phyloP scores from a whole-genome alignment of 495 filamentous ascomycete species.

The Thozetella sp. region DNA sequence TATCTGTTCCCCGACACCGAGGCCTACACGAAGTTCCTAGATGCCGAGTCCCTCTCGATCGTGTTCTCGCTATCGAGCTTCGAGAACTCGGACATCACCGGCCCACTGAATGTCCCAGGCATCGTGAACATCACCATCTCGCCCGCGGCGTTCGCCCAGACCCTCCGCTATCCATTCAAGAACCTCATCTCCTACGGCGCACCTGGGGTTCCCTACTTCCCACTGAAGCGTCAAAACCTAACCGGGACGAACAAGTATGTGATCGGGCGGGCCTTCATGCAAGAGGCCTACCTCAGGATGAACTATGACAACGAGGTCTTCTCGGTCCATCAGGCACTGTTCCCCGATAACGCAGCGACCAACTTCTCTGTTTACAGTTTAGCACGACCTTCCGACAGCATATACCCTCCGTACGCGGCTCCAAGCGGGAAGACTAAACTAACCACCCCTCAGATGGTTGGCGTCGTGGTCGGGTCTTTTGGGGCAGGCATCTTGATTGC shows the following conservation, averaged over 20 bases:
- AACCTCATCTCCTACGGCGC: constrained; percentile 44
- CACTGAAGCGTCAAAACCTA: constrained; percentile 46
- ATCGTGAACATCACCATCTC: constrained; percentile 65
- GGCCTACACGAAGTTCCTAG: constrained; percentile 27
- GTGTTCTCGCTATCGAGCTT: constrained; percentile 59
- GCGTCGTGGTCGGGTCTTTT: constrained; percentile 43
- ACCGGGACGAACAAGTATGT: constrained; percentile 56
- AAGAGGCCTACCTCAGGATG: constrained; percentile 70
- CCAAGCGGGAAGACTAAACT: constrained; percentile 33
- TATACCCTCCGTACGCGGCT: constrained; percentile 27
- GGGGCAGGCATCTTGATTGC: constrained; percentile 41
- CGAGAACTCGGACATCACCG: constrained; percentile 43
- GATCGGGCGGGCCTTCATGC: constrained; percentile 71
- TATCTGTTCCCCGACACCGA: constrained; percentile 38
- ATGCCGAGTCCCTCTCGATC: constrained; percentile 52
- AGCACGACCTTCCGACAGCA: constrained; percentile 41
- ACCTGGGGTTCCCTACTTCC: constrained; percentile 60
- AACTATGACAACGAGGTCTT: constrained; percentile 66
- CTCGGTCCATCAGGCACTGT: constrained; percentile 59
- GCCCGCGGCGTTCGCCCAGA: constrained; percentile 63
- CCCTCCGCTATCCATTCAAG: constrained; percentile 58
- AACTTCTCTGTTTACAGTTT: constrained; percentile 53
- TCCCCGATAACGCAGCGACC: constrained; percentile 41
- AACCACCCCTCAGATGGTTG: constrained; percentile 36
- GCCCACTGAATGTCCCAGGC: constrained; percentile 40